These are phyloP conservation scores for Phycomyces blakesleeanus DNA, from an alignment of 192 early-diverging fungal genomes.

Conservation along the genomic window DNA sequence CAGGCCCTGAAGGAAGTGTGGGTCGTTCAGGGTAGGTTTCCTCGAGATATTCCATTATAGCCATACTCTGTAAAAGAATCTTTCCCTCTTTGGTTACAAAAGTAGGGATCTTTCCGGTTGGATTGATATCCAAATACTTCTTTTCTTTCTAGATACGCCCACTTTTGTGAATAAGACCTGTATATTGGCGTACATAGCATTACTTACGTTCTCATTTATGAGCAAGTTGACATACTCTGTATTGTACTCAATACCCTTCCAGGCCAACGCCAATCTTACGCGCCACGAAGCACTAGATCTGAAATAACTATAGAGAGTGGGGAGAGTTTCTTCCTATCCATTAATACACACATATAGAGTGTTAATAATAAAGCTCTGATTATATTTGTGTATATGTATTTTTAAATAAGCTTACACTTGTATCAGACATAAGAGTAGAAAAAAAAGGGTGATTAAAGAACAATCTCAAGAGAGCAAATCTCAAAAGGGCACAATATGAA, in stretches of 20 bases:
- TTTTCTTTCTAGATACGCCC: constrained; percentile 35
- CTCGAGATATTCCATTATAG: constrained; percentile 89
- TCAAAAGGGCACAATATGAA: too few species aligned
- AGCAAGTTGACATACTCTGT: constrained; percentile 61
- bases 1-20: constrained; percentile 70
- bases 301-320: constrained; percentile 71
- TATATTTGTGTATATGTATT: too few species aligned
- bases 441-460: too few species aligned
- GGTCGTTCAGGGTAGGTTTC: constrained; percentile 60
- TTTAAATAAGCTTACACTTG: too few species aligned
- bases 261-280: constrained; percentile 68
- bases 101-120: constrained; percentile 64
- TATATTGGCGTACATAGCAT: too few species aligned
- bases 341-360: too few species aligned
- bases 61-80: constrained; percentile 61
- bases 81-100: constrained; percentile 54
- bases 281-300: constrained; percentile 74
- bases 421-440: too few species aligned
- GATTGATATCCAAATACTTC: constrained; percentile 64
- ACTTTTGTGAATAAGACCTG: too few species aligned
- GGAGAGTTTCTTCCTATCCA: neutral
- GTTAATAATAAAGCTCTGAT: too few species aligned
- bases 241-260: constrained; percentile 76
- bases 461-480: too few species aligned
- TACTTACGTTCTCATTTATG: constrained; percentile 66